Conservation (phyloP, 2,329 filamentous ascomycete species). For the Aspergillus jensenii region DNA sequence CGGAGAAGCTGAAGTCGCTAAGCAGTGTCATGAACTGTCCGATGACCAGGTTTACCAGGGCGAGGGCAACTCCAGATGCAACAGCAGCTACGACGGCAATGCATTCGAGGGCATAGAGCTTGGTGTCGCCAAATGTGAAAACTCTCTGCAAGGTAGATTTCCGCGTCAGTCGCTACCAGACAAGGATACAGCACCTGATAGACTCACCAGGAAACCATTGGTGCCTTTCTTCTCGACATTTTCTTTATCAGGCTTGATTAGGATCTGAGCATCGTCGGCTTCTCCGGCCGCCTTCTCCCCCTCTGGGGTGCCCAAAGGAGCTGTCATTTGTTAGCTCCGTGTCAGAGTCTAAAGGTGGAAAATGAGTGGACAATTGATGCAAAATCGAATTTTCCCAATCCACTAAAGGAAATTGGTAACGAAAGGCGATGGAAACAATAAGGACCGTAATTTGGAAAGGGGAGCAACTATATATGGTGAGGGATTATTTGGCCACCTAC, state of each 20-base stretch:
- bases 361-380: not conserved
- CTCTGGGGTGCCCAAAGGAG: not conserved
- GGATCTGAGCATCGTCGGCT: not conserved
- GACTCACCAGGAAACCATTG: not conserved
- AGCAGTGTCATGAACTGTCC: conserved; percentile 30
- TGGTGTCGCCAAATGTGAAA: conserved; percentile 3
- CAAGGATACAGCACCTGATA: not conserved
- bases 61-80: conserved; percentile 27
- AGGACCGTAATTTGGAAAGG: too few relatives aligned
- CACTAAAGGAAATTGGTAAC: too few relatives aligned
- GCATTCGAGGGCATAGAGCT: not conserved
- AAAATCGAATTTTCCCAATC: not conserved
- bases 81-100: conserved; percentile 16
- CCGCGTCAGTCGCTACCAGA: not conserved
- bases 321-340: not conserved
- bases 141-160: not conserved
- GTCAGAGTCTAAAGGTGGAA: not conserved
- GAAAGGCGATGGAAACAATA: too few relatives aligned
- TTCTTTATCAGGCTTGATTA: not conserved
- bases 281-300: not conserved
- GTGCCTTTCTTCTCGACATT: not conserved
- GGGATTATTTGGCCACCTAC: too few relatives aligned
- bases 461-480: too few relatives aligned
- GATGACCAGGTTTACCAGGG: conserved; percentile 41
- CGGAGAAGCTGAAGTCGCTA: conserved; percentile 21